Evolutionary conservation across 2,329 filamentous ascomycete genomes (phyloP).

Genomic region (Ophiostoma montium): DNA sequence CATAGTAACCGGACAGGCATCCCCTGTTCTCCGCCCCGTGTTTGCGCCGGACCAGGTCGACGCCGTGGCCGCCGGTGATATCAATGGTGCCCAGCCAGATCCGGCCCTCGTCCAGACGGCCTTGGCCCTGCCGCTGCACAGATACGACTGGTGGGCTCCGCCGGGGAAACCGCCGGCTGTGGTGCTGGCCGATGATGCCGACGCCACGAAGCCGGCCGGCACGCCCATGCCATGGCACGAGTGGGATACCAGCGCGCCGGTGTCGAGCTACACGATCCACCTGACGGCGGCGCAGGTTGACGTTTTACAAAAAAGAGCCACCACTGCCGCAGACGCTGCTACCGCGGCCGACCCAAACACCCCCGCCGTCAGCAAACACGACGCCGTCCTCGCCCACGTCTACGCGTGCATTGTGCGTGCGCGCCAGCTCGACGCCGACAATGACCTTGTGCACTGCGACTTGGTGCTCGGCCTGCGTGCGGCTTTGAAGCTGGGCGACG

Average conservation of each 20-base stretch:
- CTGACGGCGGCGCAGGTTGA: slow-evolving; percentile 4
- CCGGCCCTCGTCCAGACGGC: background rate
- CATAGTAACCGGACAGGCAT: background rate
- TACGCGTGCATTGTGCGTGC: slow-evolving; percentile 5
- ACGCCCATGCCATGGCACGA: slow-evolving; percentile 5
- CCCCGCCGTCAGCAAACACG: slow-evolving; percentile 7
- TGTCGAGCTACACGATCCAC: slow-evolving; percentile 2
- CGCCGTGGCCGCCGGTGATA: background rate
- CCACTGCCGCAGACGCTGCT: background rate
- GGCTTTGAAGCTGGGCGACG: slow-evolving; percentile 1
- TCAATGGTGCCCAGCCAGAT: background rate
- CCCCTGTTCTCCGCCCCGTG: slow-evolving; percentile 2
- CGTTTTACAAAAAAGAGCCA: background rate
- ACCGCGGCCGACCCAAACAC: background rate
- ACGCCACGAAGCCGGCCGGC: background rate
- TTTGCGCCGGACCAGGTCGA: slow-evolving; percentile 2
- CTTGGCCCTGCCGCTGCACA: background rate
- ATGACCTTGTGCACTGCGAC: slow-evolving; percentile 4
- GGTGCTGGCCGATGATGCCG: background rate
- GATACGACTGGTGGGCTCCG: slow-evolving; percentile 6
- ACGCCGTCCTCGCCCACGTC: slow-evolving; percentile 3
- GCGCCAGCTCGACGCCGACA: background rate
- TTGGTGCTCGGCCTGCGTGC: slow-evolving; percentile 5
- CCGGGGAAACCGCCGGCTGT: slow-evolving; percentile 1
- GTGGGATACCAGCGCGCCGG: slow-evolving; percentile 3